Conservation (phyloP, 805 yeast species). For the Metschnikowia peoriensis region DNA sequence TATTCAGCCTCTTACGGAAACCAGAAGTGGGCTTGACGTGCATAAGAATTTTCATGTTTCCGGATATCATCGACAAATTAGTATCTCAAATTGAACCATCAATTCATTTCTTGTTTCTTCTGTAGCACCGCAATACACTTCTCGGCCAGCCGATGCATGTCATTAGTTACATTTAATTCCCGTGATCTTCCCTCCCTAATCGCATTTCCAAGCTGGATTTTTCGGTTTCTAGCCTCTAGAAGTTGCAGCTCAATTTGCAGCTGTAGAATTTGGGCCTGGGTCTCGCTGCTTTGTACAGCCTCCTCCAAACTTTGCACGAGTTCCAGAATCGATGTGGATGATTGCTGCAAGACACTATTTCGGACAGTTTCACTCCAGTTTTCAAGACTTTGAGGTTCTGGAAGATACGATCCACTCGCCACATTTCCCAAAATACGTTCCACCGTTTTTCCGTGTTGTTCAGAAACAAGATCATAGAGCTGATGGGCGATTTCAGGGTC, state of each 20-base stretch:
- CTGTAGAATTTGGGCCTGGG: conserved; percentile 1
- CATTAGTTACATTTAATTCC: background rate
- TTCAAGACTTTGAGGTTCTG: background rate
- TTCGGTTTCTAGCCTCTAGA: background rate
- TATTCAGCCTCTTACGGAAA: no score
- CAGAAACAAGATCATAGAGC: conserved; percentile 5
- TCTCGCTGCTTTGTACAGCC: conserved; percentile 2
- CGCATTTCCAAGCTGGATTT: background rate
- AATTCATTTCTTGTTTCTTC: background rate
- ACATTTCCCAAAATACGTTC: background rate
- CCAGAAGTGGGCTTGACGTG: no score
- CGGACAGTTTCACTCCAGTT: background rate
- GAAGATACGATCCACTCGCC: background rate
- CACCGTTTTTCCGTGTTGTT: conserved; percentile 2
- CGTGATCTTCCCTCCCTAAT: background rate
- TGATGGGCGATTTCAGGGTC: background rate
- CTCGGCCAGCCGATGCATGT: conserved; percentile 1
- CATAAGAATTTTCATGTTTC: no score
- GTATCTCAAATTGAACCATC: background rate
- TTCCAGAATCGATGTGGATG: conserved; percentile 1
- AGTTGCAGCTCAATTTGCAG: conserved; percentile 3
- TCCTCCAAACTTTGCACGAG: background rate
- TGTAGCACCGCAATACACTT: conserved; percentile 4
- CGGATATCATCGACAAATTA: no score
- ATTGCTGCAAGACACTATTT: background rate